Evolutionary conservation across 345 rosid species (phyloP).

Genomic region (Eucalyptus virginea): DNA sequence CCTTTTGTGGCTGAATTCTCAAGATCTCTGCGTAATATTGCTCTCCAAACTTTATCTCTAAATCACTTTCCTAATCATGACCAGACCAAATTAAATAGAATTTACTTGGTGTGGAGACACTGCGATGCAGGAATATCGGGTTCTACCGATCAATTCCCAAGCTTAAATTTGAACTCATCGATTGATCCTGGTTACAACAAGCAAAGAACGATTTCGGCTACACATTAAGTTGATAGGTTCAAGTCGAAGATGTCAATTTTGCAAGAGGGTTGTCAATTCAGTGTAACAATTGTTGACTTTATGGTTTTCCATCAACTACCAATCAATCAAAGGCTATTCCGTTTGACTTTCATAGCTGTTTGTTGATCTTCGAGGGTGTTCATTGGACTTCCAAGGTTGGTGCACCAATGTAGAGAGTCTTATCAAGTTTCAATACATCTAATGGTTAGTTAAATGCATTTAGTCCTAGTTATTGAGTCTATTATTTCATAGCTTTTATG

Average conservation of each 20-base stretch:
- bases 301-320: neutral
- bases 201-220: neutral
- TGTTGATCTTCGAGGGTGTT: neutral
- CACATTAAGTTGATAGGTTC: neutral
- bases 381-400: neutral
- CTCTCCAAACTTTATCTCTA: neutral
- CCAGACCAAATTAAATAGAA: neutral
- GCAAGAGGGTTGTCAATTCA: neutral
- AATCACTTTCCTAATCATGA: neutral
- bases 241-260: neutral
- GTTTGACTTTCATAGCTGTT: neutral
- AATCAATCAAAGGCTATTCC: neutral
- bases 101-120: neutral
- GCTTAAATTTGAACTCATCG: too few species aligned
- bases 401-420: neutral
- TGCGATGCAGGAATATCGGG: neutral
- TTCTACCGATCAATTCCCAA: neutral
- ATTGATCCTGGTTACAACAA: neutral
- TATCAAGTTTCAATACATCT: neutral
- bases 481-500: too few species aligned
- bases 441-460: neutral
- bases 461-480: neutral
- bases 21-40: neutral
- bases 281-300: neutral
- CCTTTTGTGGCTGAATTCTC: neutral